Evolutionary conservation across 345 rosid species (phyloP), one percentile per base, ranked within the genome.

Genomic region (Eucalyptus victrix): DNA sequence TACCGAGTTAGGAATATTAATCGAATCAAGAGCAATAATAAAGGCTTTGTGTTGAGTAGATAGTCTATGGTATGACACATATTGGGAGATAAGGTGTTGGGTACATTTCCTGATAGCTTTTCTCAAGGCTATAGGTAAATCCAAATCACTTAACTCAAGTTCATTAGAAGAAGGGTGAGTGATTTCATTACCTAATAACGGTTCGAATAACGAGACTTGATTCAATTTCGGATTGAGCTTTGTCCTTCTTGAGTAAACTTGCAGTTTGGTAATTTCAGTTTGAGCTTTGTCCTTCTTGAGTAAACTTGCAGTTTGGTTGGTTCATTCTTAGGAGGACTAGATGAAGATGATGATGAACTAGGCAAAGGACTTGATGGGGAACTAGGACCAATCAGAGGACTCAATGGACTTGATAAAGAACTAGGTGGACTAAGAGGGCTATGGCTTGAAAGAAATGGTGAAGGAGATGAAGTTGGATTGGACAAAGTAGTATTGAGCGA

Each of bases 201-300:
- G 13, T 58, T 58, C 7, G 1, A 2, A 58, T 23, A 24, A 58
- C 3, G 1, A 0, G 14, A 56, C 14, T 56, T 56, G 8, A 60
- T 60, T n/a, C 15, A 28, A 0, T 60, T 26, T 1, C 2, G 1
- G 10, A 60, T 28, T 60, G 67, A 26, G 32, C 32, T 60, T 60
- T 7, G 1, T 60, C 17, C 32, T 12, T 12, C n/a, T 60, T 12
- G 7, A 60, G 32, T 60, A 60, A 60, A 28, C 16, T 60, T 62
- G 3, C 3, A 62, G 34, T 26, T 62, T 62, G 18, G 32, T 62
- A 28, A 0, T 60, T 26, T 1, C 2, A 0, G 10, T 28, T 28
- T 60, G 67, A 26, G 32, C 32, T 60, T 60, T 7, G 1, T 60
- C 17, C 32, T 12, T 12, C n/a, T 60, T 12, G 7, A 60, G 32